A percentile compares a stretch with the other conserved stretches of the same genome.
These are phyloP conservation scores for Lumnitzera racemosa DNA, from an alignment of 345 rosid genomes.

Conservation along the genomic window DNA sequence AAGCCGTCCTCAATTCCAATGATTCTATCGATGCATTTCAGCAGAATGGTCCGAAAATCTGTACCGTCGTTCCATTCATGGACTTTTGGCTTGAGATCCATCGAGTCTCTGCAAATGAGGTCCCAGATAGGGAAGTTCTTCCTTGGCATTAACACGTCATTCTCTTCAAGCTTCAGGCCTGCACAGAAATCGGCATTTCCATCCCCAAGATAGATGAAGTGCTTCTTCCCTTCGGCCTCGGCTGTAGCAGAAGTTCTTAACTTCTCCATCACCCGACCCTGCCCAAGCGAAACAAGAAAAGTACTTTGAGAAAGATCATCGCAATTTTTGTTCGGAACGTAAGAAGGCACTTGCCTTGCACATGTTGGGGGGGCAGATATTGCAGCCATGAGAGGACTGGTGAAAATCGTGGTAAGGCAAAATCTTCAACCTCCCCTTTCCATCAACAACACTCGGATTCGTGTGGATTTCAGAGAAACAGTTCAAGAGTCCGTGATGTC, in stretches of 20 bases:
- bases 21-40: background rate
- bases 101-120: constrained; percentile 6
- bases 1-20: too few species aligned
- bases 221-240: constrained; percentile 1
- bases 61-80: constrained; percentile 16
- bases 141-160: constrained; percentile 17
- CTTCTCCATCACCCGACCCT: constrained; percentile 21
- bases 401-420: constrained; percentile 15
- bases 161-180: constrained; percentile 10
- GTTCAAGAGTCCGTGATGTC: constrained; percentile 10
- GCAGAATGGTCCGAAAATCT: constrained; percentile 11
- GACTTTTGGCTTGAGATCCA: constrained; percentile 11
- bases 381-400: constrained; percentile 13
- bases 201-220: constrained; percentile 13
- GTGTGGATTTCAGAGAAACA: constrained; percentile 22
- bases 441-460: constrained; percentile 18
- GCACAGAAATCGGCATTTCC: constrained; percentile 19
- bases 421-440: constrained; percentile 14
- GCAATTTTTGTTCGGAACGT: background rate
- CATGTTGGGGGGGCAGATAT: constrained; percentile 25
- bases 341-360: constrained; percentile 19
- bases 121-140: constrained; percentile 20
- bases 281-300: background rate
- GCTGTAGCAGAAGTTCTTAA: constrained; percentile 7
- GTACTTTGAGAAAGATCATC: background rate